Conservation (phyloP, 805 yeast genomes). For the Wickerhamomyces kurtzmanii region DNA sequence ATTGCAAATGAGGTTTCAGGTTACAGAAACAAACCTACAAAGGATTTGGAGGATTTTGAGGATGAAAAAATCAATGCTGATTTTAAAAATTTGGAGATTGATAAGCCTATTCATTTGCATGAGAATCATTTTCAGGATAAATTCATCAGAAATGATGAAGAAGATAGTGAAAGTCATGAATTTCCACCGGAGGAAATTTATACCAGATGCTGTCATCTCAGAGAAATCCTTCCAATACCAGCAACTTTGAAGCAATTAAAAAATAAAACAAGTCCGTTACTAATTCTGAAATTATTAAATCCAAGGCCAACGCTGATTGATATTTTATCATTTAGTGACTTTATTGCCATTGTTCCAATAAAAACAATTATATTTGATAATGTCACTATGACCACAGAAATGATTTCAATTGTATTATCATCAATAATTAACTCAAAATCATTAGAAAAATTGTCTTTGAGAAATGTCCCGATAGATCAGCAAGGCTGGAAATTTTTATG, state of each 20-base stretch:
- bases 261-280: slow-evolving; percentile 68
- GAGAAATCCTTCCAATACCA: slow-evolving; percentile 89
- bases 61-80: slow-evolving; percentile 9
- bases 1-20: slow-evolving; percentile 56
- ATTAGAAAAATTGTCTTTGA: slow-evolving; percentile 62
- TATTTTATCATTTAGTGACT: slow-evolving; percentile 80
- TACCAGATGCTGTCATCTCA: slow-evolving; percentile 85
- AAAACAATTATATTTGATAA: slow-evolving; percentile 72
- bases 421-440: slow-evolving; percentile 59
- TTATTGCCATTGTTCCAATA: slow-evolving; percentile 77
- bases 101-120: slow-evolving; percentile 60
- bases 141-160: slow-evolving; percentile 8
- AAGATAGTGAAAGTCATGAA: slow-evolving; percentile 9
- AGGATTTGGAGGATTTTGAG: slow-evolving; percentile 8
- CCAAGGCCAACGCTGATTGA: slow-evolving; percentile 90
- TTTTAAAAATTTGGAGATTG: slow-evolving; percentile 38
- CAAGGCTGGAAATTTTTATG: slow-evolving; percentile 77
- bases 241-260: slow-evolving; percentile 77
- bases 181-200: slow-evolving; percentile 39
- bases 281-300: slow-evolving; percentile 62
- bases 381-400: slow-evolving; percentile 60
- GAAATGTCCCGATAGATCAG: slow-evolving; percentile 65
- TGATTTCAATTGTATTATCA: slow-evolving; percentile 64
- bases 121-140: slow-evolving; percentile 41
- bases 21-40: slow-evolving; percentile 21